Evolutionary conservation across 495 filamentous ascomycete genomes (phyloP), one percentile per base, ranked within the genome.

Genomic region (Parachaetomium inaequale): DNA sequence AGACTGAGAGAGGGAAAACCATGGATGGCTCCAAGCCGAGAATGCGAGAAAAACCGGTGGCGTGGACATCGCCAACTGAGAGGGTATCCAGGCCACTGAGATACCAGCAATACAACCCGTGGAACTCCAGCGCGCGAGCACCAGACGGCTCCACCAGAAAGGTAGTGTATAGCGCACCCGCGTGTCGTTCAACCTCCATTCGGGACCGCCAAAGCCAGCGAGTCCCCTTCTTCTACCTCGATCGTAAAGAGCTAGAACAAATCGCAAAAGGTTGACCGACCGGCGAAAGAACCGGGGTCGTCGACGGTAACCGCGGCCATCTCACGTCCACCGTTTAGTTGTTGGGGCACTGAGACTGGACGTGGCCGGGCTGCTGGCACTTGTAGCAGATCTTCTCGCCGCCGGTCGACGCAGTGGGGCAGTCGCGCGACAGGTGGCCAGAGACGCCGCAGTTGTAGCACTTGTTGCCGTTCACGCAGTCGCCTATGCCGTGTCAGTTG

Each of bases 371-470:
- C 80, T 96, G 90, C 84, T 96, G 95, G 91, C 94, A 98, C 79
- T 93, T 94, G 82, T 98, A 98, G 87, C 94, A 98, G 71, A 93
- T 92, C 69, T 95, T 91, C 83, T 98, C 94, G 71, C 85, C 85
- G 49, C 71, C 73, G 64, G 85, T 83, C 52, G 88, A 86, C 76
- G 96, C 93, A 66, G 92, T 89, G 58, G 92, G 90, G 83, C 94
- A 98, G 72, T 98, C 94, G 58, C 94, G 90, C 62, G 89, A 93
- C 67, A 97, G 84, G 77, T 98, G 94, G 63, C 94, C 94, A 55
- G 92, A 87, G 76, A 95, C 90, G 62, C 94, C 94, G 73, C 94
- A 98, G 85, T 98, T 98, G 87, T 98, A 98, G 87, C 94, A 98
- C 83, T 98, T 98, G 82, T 93, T 92, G 59, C 94, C 94, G 71